Conservation (phyloP, 2,329 filamentous ascomycete genomes). For the Aspergillus jensenii region DNA sequence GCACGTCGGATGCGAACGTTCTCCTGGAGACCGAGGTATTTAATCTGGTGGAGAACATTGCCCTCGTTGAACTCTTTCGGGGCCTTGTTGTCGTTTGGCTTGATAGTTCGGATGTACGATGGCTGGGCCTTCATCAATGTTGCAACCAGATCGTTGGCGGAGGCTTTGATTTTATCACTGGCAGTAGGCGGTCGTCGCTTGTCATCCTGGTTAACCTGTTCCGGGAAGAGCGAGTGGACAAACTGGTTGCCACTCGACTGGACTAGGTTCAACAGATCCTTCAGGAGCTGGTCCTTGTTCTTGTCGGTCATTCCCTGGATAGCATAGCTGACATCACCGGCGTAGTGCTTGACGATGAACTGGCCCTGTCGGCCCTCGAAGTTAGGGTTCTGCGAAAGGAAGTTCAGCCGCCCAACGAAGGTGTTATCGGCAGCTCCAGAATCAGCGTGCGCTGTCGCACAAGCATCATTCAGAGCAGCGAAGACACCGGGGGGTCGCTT, state of each 20-base stretch:
- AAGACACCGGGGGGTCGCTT: constrained; percentile 88
- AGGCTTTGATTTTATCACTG: constrained; percentile 92
- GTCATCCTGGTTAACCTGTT: constrained; percentile 94
- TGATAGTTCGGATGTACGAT: constrained; percentile 98
- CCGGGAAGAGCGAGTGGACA: constrained; percentile 82
- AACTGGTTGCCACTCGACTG: constrained; percentile 81
- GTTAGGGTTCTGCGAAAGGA: constrained; percentile 82
- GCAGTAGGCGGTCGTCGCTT: constrained; percentile 90
- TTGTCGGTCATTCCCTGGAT: constrained; percentile 98
- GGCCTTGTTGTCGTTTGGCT: constrained; percentile 98
- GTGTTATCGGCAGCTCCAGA: constrained; percentile 91
- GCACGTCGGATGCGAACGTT: constrained; percentile 96
- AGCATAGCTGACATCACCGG: constrained; percentile 91
- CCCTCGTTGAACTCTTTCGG: constrained; percentile 85
- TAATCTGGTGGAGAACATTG: constrained; percentile 97
- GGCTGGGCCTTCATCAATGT: constrained; percentile 97
- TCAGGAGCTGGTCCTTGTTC: constrained; percentile 96
- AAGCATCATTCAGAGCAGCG: constrained; percentile 94
- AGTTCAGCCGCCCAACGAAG: constrained; percentile 90
- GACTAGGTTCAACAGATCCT: constrained; percentile 87
- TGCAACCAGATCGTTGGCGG: constrained; percentile 90
- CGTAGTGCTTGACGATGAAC: constrained; percentile 99
- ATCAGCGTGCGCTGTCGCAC: constrained; percentile 96
- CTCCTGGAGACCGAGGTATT: constrained; percentile 98
- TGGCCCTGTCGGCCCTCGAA: constrained; percentile 89